Conservation (phyloP, 1,284 basidiomycete species). For the Phylloboletellus chloephorus region DNA sequence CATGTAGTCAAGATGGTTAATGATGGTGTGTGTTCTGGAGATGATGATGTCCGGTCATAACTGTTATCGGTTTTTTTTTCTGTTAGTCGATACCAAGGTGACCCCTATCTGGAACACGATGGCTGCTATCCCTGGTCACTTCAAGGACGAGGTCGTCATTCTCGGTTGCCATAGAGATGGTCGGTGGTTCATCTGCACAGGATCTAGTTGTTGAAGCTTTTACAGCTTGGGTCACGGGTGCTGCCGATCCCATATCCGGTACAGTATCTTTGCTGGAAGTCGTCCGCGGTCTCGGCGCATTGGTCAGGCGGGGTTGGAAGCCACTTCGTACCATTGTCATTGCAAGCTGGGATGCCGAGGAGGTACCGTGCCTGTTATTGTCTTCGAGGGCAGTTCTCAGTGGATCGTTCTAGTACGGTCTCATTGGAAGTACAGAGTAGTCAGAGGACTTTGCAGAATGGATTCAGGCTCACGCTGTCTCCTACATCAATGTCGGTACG, state of each 20-base stretch:
- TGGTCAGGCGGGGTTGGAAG: slow-evolving; percentile 78
- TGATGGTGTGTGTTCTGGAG: slow-evolving; percentile 41
- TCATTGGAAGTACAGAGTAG: slow-evolving; percentile 84
- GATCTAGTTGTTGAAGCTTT: slow-evolving; percentile 23
- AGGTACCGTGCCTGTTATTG: slow-evolving; percentile 39
- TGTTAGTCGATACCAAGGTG: slow-evolving; percentile 65
- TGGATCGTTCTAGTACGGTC: slow-evolving; percentile 57
- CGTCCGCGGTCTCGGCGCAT: slow-evolving; percentile 72
- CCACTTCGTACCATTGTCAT: slow-evolving; percentile 86
- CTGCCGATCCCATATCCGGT: slow-evolving; percentile 82
- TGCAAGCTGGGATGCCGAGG: slow-evolving; percentile 92
- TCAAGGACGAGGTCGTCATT: slow-evolving; percentile 81
- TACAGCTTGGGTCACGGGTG: slow-evolving; percentile 61
- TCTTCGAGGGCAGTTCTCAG: slow-evolving; percentile 3
- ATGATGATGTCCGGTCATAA: slow-evolving; percentile 3
- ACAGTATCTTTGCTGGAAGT: slow-evolving; percentile 84
- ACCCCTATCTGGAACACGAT: slow-evolving; percentile 88
- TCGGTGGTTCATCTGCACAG: slow-evolving; percentile 27
- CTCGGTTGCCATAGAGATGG: slow-evolving; percentile 87
- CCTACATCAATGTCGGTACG: slow-evolving; percentile 81
- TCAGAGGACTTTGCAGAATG: slow-evolving; percentile 85
- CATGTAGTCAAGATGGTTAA: slow-evolving; percentile 55
- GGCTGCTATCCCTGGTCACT: slow-evolving; percentile 84
- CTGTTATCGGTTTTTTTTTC: slow-evolving; percentile 8
- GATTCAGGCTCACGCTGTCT: slow-evolving; percentile 74